Evolutionary conservation across 73 alveolate genomes (phyloP).

Genomic region (Urostyla sp.): DNA sequence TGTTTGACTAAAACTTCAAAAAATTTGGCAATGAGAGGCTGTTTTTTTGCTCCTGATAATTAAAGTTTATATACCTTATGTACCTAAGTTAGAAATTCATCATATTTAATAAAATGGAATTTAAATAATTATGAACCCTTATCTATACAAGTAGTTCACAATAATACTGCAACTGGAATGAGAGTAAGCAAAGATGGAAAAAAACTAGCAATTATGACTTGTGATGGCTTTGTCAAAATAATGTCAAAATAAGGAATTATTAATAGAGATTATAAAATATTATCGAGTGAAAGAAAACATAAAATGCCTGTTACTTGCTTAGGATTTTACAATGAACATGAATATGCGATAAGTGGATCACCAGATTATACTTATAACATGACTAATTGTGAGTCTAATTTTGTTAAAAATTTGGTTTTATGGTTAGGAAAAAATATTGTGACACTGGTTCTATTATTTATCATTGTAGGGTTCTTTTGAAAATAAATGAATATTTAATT

Average conservation of each 20-base stretch:
- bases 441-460: too few relatives aligned
- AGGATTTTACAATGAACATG: constrained; percentile 27
- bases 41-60: constrained; percentile 34
- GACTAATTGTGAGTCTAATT: not conserved
- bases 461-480: too few relatives aligned
- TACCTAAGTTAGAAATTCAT: not conserved
- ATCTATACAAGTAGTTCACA: not conserved
- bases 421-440: too few relatives aligned
- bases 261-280: not conserved
- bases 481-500: too few relatives aligned
- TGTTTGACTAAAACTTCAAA: not conserved
- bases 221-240: constrained; percentile 36
- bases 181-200: constrained; percentile 3
- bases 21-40: constrained; percentile 37
- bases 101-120: constrained; percentile 28
- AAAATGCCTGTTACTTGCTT: constrained; percentile 39
- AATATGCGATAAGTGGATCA: constrained; percentile 27
- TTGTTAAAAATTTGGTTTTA: too few relatives aligned
- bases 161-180: constrained; percentile 21
- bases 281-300: not conserved
- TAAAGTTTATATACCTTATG: constrained; percentile 9
- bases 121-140: constrained; percentile 10
- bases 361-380: constrained; percentile 48
- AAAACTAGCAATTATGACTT: constrained; percentile 9
- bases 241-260: not conserved